These are phyloP conservation scores for Patellifolia procumbens DNA, from an alignment of 179 eudicot genomes.

Conservation along the genomic window DNA sequence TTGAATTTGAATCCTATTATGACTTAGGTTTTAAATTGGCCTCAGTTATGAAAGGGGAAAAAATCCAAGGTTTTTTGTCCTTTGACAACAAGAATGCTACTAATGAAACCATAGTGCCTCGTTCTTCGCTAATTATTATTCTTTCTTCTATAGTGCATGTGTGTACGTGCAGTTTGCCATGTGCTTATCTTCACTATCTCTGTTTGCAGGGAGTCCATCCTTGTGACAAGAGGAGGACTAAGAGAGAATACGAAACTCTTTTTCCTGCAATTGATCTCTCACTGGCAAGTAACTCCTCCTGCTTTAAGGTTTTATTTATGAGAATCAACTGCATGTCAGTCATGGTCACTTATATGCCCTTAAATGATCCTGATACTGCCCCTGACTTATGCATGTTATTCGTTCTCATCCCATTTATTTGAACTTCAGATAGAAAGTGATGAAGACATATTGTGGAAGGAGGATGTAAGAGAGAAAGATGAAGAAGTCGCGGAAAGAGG, in stretches of 20 bases:
- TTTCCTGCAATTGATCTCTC: slow-evolving; percentile 97
- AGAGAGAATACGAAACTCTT: slow-evolving; percentile 57
- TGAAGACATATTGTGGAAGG: slow-evolving; percentile 66
- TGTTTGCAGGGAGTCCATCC: slow-evolving; percentile 81
- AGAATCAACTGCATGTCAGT: neutral
- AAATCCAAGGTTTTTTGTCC: neutral
- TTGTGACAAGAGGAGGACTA: slow-evolving; percentile 81
- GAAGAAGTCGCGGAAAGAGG: slow-evolving; percentile 75
- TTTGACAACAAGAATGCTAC: neutral
- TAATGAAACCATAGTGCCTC: neutral
- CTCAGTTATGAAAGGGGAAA: neutral
- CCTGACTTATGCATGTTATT: neutral
- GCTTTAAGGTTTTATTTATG: slow-evolving; percentile 2
- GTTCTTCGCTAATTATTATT: neutral
- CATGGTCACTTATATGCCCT: neutral
- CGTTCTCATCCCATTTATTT: neutral
- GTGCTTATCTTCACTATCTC: neutral
- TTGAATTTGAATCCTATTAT: neutral
- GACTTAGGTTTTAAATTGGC: neutral
- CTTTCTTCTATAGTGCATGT: neutral
- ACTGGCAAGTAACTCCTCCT: slow-evolving; percentile 54
- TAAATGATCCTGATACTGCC: neutral
- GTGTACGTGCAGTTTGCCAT: neutral
- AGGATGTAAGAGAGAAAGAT: slow-evolving; percentile 57
- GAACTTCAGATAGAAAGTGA: slow-evolving; percentile 70